phyloP scores from a whole-genome alignment of 78 protist species.

The Monosiga brevicollis region DNA sequence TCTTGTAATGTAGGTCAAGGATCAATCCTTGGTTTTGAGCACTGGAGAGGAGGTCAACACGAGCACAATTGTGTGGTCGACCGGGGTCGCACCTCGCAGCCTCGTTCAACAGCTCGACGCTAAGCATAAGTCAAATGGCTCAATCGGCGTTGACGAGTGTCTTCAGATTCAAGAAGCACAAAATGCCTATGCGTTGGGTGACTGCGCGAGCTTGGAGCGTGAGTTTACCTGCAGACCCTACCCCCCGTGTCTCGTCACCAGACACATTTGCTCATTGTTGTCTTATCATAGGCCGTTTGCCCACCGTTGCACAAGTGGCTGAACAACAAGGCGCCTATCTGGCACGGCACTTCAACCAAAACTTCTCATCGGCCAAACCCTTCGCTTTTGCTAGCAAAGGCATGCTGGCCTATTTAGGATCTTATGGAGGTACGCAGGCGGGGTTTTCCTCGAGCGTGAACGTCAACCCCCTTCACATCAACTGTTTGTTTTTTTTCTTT shows the following conservation, averaged over 20 bases:
- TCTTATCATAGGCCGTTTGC: constrained; percentile 18
- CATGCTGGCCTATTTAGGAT: constrained; percentile 50
- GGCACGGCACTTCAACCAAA: no score
- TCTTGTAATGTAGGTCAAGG: constrained; percentile 1
- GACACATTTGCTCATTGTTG: no score
- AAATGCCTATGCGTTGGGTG: constrained; percentile 51
- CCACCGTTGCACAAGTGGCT: constrained; percentile 63
- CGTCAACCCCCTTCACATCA: no score
- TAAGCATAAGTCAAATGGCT: background rate
- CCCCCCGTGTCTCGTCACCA: no score
- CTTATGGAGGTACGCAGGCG: no score
- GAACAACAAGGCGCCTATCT: constrained; percentile 44
- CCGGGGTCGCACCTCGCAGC: constrained; percentile 13
- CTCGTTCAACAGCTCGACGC: background rate
- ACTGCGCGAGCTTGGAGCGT: constrained; percentile 32
- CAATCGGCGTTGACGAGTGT: background rate
- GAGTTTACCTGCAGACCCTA: background rate
- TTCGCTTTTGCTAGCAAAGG: constrained; percentile 39
- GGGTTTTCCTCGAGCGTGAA: no score
- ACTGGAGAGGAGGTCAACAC: background rate
- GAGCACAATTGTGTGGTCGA: constrained; percentile 3
- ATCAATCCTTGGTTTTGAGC: background rate
- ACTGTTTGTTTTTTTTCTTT: background rate
- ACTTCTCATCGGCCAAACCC: no score
- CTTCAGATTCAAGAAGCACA: background rate